Percentiles rank a stretch among this genome's conserved stretches.
These are phyloP conservation scores for Phytophthora citricola DNA, from an alignment of 352 stramenopile species.

Conservation along the genomic window DNA sequence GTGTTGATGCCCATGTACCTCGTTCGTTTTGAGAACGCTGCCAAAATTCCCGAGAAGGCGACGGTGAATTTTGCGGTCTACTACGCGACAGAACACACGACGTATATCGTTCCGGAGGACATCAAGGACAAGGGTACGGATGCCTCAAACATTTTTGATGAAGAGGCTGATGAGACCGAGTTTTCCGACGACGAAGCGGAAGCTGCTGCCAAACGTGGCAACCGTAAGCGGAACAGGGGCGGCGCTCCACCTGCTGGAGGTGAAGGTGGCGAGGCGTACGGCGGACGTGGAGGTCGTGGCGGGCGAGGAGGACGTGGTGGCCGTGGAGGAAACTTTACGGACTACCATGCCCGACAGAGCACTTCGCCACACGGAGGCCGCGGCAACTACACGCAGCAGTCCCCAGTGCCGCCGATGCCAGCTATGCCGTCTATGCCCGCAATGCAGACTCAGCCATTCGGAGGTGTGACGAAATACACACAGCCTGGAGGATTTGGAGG, in stretches of 20 bases:
- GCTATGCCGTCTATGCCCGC: constrained; percentile 11
- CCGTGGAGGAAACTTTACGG: constrained; percentile 18
- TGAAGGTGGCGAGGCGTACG: constrained; percentile 13
- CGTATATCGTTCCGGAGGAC: constrained; percentile 77
- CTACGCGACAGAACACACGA: constrained; percentile 82
- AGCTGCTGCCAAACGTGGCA: constrained; percentile 67
- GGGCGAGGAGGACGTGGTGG: constrained; percentile 33
- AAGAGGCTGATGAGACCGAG: constrained; percentile 78
- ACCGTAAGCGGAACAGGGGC: constrained; percentile 71
- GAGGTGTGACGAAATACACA: constrained; percentile 61
- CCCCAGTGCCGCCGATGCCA: constrained; percentile 13
- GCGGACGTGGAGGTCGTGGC: constrained; percentile 24
- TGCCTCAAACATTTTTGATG: constrained; percentile 88
- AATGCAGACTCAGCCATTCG: constrained; percentile 52
- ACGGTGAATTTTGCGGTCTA: constrained; percentile 57
- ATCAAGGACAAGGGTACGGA: constrained; percentile 88
- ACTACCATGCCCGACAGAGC: constrained; percentile 25
- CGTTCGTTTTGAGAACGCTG: constrained; percentile 73
- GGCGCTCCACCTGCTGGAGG: constrained; percentile 13
- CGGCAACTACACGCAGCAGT: constrained; percentile 19
- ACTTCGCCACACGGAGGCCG: constrained; percentile 12
- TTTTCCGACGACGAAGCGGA: constrained; percentile 90
- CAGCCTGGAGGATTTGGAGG: constrained; percentile 37
- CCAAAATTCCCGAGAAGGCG: constrained; percentile 69
- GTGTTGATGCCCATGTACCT: constrained; percentile 90